A percentile compares a stretch with the other conserved stretches of the same genome.
Conservation (phyloP, 164 flowering plant species). For the Tinospora cordifolia region DNA sequence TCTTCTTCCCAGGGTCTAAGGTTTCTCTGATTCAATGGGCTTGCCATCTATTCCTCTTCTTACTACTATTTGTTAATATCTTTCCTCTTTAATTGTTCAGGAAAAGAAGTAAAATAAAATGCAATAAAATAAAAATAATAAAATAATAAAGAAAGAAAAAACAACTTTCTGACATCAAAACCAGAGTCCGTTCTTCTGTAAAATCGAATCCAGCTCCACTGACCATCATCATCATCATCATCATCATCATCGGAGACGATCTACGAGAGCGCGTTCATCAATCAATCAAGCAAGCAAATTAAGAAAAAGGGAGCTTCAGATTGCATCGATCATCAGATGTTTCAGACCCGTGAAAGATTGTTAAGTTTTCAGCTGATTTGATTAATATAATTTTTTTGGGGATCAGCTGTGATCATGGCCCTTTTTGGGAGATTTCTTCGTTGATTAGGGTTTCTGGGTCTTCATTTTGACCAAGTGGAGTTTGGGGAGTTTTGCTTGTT, state of each 20-base stretch:
- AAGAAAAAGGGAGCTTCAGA: background rate
- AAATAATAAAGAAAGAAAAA: background rate
- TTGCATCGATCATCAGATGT: background rate
- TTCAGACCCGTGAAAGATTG: background rate
- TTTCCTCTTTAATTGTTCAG: no score
- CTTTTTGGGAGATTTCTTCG: slow-evolving; percentile 12
- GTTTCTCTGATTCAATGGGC: background rate
- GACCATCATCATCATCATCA: background rate
- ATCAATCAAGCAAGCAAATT: background rate
- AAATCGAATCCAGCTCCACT: slow-evolving; percentile 12
- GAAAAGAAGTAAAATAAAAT: background rate
- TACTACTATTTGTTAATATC: background rate
- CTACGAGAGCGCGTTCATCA: background rate
- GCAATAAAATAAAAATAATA: background rate
- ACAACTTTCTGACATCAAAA: slow-evolving; percentile 3
- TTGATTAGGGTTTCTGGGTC: slow-evolving; percentile 16
- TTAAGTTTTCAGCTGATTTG: slow-evolving; percentile 19
- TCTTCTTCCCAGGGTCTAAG: background rate
- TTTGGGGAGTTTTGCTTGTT: slow-evolving; percentile 8
- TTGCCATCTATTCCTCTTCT: background rate
- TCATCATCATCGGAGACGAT: background rate
- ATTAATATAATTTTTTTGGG: slow-evolving; percentile 15
- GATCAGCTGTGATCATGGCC: slow-evolving; percentile 20
- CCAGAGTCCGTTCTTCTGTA: background rate
- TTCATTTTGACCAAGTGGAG: slow-evolving; percentile 27